Conservation (phyloP, 2,329 filamentous ascomycete species). For the Tolypocladium ophioglossoides region DNA sequence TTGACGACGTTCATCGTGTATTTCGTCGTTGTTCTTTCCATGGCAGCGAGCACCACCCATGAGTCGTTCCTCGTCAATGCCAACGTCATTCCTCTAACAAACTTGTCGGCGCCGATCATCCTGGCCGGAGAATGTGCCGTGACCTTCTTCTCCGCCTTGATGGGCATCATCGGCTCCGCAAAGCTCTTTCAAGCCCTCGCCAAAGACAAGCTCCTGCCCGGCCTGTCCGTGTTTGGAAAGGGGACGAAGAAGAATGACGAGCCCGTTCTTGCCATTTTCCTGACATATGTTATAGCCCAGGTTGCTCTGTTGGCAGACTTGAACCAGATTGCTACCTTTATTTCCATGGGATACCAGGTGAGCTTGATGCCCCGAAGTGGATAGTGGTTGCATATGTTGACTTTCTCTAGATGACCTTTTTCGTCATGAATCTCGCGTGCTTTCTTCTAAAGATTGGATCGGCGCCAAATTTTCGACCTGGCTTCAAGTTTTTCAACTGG, state of each 20-base stretch:
- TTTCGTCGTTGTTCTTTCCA: slow-evolving; percentile 62
- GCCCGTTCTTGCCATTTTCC: slow-evolving; percentile 62
- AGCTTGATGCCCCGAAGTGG: slow-evolving; percentile 7
- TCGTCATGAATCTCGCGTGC: slow-evolving; percentile 79
- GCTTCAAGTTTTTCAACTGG: slow-evolving; percentile 84
- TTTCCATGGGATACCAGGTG: slow-evolving; percentile 79
- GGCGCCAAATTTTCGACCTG: slow-evolving; percentile 79
- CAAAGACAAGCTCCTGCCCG: slow-evolving; percentile 68
- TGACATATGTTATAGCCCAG: slow-evolving; percentile 68
- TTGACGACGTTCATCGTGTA: slow-evolving; percentile 68
- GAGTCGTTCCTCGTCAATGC: slow-evolving; percentile 62
- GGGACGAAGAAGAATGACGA: slow-evolving; percentile 64
- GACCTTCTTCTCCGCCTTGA: slow-evolving; percentile 74
- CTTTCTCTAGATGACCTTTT: slow-evolving; percentile 65
- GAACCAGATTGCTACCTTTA: slow-evolving; percentile 80
- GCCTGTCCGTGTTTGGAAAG: slow-evolving; percentile 61
- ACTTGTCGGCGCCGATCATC: slow-evolving; percentile 61
- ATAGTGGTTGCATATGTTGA: background rate
- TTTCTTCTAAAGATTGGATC: slow-evolving; percentile 80
- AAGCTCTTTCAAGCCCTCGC: slow-evolving; percentile 79
- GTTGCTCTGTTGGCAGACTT: slow-evolving; percentile 72
- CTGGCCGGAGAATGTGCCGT: slow-evolving; percentile 75
- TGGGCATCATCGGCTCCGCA: slow-evolving; percentile 77
- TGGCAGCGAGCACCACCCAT: slow-evolving; percentile 67
- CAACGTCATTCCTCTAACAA: slow-evolving; percentile 76